phyloP scores from a whole-genome alignment of 345 rosid species.

The Arabidopsis arenosa region DNA sequence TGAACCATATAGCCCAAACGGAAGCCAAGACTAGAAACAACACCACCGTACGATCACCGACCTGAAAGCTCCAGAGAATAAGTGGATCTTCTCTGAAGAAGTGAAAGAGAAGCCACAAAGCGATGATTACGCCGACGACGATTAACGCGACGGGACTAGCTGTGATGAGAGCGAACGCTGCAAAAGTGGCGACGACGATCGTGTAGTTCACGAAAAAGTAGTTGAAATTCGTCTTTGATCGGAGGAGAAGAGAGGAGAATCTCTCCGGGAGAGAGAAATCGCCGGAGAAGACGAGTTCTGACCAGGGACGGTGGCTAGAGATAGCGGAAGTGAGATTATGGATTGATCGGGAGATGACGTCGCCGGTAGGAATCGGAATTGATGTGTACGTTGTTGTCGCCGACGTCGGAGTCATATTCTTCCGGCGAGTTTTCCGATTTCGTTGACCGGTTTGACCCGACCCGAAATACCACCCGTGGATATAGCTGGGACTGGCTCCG shows the following conservation, averaged over 20 bases:
- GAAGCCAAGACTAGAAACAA: slow-evolving; percentile 44
- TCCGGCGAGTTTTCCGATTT: slow-evolving; percentile 3
- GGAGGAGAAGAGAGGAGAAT: slow-evolving; percentile 38
- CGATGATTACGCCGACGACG: slow-evolving; percentile 45
- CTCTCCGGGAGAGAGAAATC: slow-evolving; percentile 36
- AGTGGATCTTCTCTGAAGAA: slow-evolving; percentile 61
- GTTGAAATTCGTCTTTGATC: slow-evolving; percentile 38
- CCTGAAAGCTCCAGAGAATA: slow-evolving; percentile 45
- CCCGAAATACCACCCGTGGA: slow-evolving; percentile 31
- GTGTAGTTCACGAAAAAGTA: slow-evolving; percentile 58
- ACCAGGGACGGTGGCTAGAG: slow-evolving; percentile 66
- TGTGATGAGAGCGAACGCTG: slow-evolving; percentile 37
- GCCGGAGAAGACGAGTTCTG: slow-evolving; percentile 51
- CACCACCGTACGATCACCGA: slow-evolving; percentile 47
- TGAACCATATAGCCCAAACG: slow-evolving; percentile 49
- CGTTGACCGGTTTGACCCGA: slow-evolving; percentile 40
- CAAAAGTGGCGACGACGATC: slow-evolving; percentile 42
- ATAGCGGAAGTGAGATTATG: slow-evolving; percentile 49
- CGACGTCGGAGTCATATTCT: slow-evolving; percentile 23
- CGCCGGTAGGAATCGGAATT: slow-evolving; percentile 57
- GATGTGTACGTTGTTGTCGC: slow-evolving; percentile 52
- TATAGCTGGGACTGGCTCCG: background rate
- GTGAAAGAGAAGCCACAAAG: slow-evolving; percentile 54
- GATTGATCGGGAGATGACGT: slow-evolving; percentile 57
- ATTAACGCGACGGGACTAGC: slow-evolving; percentile 52